A percentile compares a stretch with the other conserved stretches of the same genome.
phyloP scores from a whole-genome alignment of 306 rosid genomes.

The Quercus berberidifolia region DNA sequence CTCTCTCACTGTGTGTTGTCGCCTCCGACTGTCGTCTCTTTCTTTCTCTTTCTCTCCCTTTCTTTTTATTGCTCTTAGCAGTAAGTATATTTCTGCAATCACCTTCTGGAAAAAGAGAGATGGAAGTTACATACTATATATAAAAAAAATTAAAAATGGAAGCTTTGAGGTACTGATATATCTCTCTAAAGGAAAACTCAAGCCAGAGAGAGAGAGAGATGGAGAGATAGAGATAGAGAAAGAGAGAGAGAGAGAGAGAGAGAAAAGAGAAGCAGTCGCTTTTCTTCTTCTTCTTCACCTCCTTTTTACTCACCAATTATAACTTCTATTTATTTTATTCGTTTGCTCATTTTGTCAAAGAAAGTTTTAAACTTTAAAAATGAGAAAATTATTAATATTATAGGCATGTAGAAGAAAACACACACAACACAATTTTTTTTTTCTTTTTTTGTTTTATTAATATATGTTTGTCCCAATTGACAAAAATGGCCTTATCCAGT shows the following conservation, averaged over 20 bases:
- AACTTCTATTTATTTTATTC: conserved; percentile 20
- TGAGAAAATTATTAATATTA: not conserved
- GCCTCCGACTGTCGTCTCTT: conserved; percentile 60
- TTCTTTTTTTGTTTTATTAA: not conserved
- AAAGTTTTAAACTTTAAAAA: not conserved
- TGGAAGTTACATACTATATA: conserved; percentile 21
- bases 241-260: conserved; percentile 29
- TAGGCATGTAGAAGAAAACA: conserved; percentile 1
- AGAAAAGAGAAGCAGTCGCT: conserved; percentile 57
- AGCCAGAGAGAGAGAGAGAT: conserved; percentile 6
- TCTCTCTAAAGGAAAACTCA: conserved; percentile 49
- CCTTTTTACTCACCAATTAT: conserved; percentile 50
- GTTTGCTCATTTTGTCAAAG: conserved; percentile 15
- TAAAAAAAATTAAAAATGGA: conserved; percentile 35
- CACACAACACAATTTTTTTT: not conserved
- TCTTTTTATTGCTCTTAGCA: conserved; percentile 33
- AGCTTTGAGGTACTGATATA: conserved; percentile 44
- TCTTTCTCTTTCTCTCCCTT: conserved; percentile 63
- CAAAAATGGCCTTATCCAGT: conserved; percentile 20
- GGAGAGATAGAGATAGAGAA: conserved; percentile 6
- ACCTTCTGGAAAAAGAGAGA: conserved; percentile 63
- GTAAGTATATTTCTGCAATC: conserved; percentile 47
- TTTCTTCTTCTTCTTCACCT: conserved; percentile 44
- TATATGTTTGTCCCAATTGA: conserved; percentile 11
- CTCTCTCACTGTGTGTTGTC: conserved; percentile 41